Percentiles rank a stretch among this genome's conserved stretches.
Evolutionary conservation across 805 yeast genomes (phyloP).

Genomic region (Wilhelminamyces savonicus): DNA sequence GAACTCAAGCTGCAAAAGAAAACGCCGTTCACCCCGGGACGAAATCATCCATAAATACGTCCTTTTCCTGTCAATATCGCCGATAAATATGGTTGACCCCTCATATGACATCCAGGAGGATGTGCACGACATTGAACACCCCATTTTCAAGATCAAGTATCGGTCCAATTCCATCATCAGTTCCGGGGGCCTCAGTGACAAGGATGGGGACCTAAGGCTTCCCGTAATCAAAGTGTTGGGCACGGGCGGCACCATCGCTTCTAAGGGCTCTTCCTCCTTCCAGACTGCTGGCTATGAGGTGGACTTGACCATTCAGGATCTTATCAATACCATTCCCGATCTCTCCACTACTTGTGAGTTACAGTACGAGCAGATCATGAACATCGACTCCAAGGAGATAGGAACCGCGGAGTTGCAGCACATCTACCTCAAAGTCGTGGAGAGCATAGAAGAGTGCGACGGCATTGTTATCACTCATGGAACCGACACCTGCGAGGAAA

Average conservation of each 20-base stretch:
- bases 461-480: slow-evolving; percentile 68
- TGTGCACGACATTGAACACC: slow-evolving; percentile 20
- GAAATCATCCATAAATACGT: too few species aligned
- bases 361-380: slow-evolving; percentile 57
- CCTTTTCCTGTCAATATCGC: too few species aligned
- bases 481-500: slow-evolving; percentile 65
- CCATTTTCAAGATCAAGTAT: slow-evolving; percentile 29
- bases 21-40: too few species aligned
- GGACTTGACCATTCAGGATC: slow-evolving; percentile 35
- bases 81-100: too few species aligned
- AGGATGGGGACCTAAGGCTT: slow-evolving; percentile 1
- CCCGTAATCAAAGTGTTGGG: slow-evolving; percentile 45
- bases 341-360: slow-evolving; percentile 47
- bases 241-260: slow-evolving; percentile 57
- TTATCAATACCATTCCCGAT: slow-evolving; percentile 48
- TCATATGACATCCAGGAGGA: slow-evolving; percentile 16
- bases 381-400: slow-evolving; percentile 56
- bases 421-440: slow-evolving; percentile 41
- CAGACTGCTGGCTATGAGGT: slow-evolving; percentile 52
- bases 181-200: too few species aligned
- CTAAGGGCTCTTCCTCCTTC: slow-evolving; percentile 41
- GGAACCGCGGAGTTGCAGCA: slow-evolving; percentile 39
- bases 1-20: too few species aligned
- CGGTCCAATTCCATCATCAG: slow-evolving; percentile 25
- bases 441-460: slow-evolving; percentile 39